These are phyloP conservation scores for Diaporthe capsici DNA, from an alignment of 2,329 filamentous ascomycete genomes.

Conservation along the genomic window DNA sequence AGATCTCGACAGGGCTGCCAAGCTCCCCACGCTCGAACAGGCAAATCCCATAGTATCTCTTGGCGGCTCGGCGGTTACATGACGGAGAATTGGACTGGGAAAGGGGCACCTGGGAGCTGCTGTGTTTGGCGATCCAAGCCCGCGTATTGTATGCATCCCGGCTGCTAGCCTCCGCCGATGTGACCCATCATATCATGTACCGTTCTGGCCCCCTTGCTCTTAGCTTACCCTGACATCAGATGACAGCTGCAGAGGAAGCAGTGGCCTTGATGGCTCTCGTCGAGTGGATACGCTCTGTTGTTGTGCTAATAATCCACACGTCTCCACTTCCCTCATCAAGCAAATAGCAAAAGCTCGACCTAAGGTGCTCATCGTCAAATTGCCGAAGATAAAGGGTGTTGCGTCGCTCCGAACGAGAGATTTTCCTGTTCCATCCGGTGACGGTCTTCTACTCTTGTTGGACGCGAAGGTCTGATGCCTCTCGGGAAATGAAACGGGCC, in stretches of 20 bases:
- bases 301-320: background rate
- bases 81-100: background rate
- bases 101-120: background rate
- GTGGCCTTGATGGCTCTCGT: background rate
- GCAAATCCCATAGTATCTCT: conserved; percentile 3
- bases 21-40: conserved; percentile 23
- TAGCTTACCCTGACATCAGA: background rate
- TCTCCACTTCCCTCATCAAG: background rate
- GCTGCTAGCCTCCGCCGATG: conserved; percentile 1
- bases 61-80: conserved; percentile 24
- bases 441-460: background rate
- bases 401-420: background rate
- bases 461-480: background rate
- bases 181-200: background rate
- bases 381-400: background rate
- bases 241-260: conserved; percentile 14
- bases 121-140: background rate
- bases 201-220: background rate
- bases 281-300: background rate
- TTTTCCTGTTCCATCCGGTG: background rate
- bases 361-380: background rate
- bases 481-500: conserved; percentile 2
- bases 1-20: conserved; percentile 19
- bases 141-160: background rate
- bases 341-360: background rate